Percentiles rank a stretch among this genome's conserved stretches.
Conservation (phyloP, 2,329 filamentous ascomycete species). For the Ilyonectria sp. region DNA sequence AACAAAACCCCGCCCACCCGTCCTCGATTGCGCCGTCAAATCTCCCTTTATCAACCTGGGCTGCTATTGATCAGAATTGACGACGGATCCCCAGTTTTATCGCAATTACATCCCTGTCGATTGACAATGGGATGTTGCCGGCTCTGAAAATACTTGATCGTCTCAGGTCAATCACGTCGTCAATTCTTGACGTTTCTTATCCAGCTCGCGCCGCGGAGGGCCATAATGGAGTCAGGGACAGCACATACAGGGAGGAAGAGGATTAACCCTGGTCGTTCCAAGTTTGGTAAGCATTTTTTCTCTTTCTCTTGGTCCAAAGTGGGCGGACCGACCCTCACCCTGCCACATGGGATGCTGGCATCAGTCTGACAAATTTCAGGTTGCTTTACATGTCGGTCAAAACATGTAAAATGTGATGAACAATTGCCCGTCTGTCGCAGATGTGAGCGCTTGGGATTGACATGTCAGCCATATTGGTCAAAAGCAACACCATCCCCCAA, state of each 20-base stretch:
- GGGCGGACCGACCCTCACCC: not conserved
- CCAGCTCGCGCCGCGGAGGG: not conserved
- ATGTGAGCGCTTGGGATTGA: slow-evolving; percentile 9
- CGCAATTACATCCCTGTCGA: too few species aligned
- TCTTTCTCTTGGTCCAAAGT: not conserved
- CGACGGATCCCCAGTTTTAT: not conserved
- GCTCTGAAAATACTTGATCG: too few species aligned
- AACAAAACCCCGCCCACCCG: too few species aligned
- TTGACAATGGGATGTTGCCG: too few species aligned
- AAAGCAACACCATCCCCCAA: not conserved
- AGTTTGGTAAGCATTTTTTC: slow-evolving; percentile 15
- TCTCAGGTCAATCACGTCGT: not conserved
- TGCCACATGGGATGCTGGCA: not conserved
- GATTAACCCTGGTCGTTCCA: slow-evolving; percentile 17
- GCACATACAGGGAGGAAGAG: not conserved
- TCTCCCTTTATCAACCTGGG: too few species aligned
- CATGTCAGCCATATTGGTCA: slow-evolving; percentile 10
- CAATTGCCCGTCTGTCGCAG: slow-evolving; percentile 5
- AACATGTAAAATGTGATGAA: slow-evolving; percentile 21
- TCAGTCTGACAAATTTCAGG: not conserved
- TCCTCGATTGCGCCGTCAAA: too few species aligned
- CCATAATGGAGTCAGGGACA: not conserved
- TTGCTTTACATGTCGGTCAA: slow-evolving; percentile 5
- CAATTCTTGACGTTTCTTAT: not conserved
- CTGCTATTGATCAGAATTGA: slow-evolving; percentile 7